phyloP scores from a whole-genome alignment of 176 grass and related monocot species.

The Eragrostis nindensis region DNA sequence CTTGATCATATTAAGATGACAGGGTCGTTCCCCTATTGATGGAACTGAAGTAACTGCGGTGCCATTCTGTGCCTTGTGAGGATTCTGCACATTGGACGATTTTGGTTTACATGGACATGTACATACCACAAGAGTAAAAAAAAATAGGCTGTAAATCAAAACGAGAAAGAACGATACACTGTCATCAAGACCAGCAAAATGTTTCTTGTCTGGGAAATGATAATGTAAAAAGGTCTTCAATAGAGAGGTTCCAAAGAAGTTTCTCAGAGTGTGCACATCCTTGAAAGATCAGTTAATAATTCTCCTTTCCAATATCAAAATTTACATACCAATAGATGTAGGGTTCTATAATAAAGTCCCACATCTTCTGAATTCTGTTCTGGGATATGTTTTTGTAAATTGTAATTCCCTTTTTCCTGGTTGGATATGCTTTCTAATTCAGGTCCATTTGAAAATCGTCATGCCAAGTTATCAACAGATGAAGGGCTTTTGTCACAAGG shows the following conservation, averaged over 20 bases:
- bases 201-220: constrained; percentile 14
- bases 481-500: too few species aligned
- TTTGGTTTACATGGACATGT: constrained; percentile 16
- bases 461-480: too few species aligned
- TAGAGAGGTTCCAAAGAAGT: background rate
- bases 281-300: background rate
- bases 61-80: background rate
- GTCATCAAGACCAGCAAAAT: background rate
- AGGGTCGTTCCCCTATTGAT: constrained; percentile 65
- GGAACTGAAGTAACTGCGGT: background rate
- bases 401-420: background rate
- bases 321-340: background rate
- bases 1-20: constrained; percentile 76
- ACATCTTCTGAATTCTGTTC: too few species aligned
- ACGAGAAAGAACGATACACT: background rate
- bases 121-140: constrained; percentile 2
- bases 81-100: constrained; percentile 28
- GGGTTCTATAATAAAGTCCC: background rate
- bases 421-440: too few species aligned
- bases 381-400: too few species aligned
- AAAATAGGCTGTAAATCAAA: background rate
- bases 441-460: too few species aligned
- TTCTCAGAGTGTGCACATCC: background rate
- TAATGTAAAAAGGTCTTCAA: constrained; percentile 20
- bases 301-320: background rate